Percentiles rank a stretch among this genome's conserved stretches.
Conservation (phyloP, 495 filamentous ascomycete species). For the Cercophora scortea region DNA sequence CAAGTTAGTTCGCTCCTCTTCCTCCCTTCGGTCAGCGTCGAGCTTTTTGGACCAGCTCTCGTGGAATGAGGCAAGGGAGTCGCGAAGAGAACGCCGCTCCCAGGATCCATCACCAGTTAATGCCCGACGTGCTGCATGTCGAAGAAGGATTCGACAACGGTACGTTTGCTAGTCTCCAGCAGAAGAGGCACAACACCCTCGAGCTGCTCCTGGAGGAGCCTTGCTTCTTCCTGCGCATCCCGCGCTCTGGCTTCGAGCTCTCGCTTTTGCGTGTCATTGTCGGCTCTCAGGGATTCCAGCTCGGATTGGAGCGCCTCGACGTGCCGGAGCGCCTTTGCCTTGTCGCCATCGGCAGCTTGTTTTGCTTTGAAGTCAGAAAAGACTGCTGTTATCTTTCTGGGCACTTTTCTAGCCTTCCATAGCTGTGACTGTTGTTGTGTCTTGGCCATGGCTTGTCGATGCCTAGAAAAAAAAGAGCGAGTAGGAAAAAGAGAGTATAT, state of each 20-base stretch:
- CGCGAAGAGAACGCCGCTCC: slow-evolving; percentile 42
- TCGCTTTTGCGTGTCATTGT: slow-evolving; percentile 51
- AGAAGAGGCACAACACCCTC: slow-evolving; percentile 70
- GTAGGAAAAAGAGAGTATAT: no score
- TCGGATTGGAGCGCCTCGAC: slow-evolving; percentile 65
- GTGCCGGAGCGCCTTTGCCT: slow-evolving; percentile 58
- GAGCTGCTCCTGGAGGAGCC: slow-evolving; percentile 64
- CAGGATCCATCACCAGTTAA: slow-evolving; percentile 75
- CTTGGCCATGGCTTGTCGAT: no score
- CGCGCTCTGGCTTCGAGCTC: slow-evolving; percentile 66
- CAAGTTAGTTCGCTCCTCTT: slow-evolving; percentile 60
- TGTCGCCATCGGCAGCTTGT: slow-evolving; percentile 66
- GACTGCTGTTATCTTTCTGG: no score
- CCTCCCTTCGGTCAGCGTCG: slow-evolving; percentile 61
- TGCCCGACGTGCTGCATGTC: slow-evolving; percentile 60
- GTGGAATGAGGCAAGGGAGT: slow-evolving; percentile 64
- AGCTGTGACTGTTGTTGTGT: no score
- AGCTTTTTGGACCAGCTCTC: slow-evolving; percentile 69
- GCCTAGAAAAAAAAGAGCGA: no score
- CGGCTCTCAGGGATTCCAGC: slow-evolving; percentile 47
- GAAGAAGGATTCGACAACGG: slow-evolving; percentile 64
- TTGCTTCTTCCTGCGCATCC: slow-evolving; percentile 62
- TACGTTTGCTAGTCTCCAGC: slow-evolving; percentile 56
- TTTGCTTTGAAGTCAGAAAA: slow-evolving; percentile 79
- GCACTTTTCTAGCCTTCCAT: no score